A percentile compares a stretch with the other conserved stretches of the same genome.
Conservation (phyloP, 1,284 basidiomycete genomes). For the Xerocomus nothofagi region DNA sequence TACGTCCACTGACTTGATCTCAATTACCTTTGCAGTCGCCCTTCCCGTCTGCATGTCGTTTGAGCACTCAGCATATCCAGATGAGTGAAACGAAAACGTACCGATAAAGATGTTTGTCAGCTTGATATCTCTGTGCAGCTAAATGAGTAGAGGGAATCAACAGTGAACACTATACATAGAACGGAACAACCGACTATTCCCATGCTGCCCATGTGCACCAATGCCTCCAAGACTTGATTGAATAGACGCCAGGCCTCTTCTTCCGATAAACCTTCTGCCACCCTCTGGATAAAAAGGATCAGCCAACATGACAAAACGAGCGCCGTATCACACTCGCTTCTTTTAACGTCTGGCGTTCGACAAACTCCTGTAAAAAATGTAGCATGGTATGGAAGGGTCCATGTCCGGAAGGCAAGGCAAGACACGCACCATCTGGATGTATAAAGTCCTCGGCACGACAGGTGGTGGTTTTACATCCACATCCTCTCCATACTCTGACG, state of each 20-base stretch:
- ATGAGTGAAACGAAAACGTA: constrained; percentile 32
- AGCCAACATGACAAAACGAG: background rate
- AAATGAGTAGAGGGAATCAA: constrained; percentile 4
- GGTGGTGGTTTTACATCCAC: constrained; percentile 36
- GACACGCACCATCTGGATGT: constrained; percentile 81
- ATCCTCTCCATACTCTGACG: constrained; percentile 31
- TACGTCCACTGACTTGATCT: background rate
- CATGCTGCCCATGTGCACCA: constrained; percentile 86
- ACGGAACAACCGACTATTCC: constrained; percentile 59
- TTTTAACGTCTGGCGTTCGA: constrained; percentile 81
- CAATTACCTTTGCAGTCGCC: constrained; percentile 82
- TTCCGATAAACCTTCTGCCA: constrained; percentile 78
- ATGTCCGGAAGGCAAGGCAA: background rate
- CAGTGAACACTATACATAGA: background rate
- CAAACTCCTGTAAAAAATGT: constrained; percentile 65
- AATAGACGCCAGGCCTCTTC: constrained; percentile 90
- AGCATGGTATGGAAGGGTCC: background rate
- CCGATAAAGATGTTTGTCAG: constrained; percentile 90
- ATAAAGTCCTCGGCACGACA: constrained; percentile 63
- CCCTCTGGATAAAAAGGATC: constrained; percentile 47
- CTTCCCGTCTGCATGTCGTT: constrained; percentile 60
- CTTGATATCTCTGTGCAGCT: constrained; percentile 92
- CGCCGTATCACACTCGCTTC: constrained; percentile 48
- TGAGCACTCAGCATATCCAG: background rate
- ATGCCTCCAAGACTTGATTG: constrained; percentile 89